phyloP scores from a whole-genome alignment of 108 stramenopile species.

The Chaetoceros muelleri region DNA sequence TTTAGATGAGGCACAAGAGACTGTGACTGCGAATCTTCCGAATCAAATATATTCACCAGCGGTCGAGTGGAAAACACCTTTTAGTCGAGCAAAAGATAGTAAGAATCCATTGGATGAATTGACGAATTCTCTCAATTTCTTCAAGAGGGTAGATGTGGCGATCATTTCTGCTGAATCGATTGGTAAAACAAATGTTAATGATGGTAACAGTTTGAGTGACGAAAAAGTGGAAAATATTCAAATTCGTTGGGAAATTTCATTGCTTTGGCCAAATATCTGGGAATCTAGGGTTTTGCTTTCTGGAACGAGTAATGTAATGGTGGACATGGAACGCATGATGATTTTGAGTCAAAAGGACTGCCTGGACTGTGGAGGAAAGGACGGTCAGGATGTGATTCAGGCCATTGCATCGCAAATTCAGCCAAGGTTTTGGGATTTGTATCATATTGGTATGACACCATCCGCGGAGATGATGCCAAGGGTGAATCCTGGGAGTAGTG shows the following conservation, averaged over 20 bases:
- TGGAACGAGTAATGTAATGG: constrained; percentile 35
- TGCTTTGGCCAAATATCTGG: constrained; percentile 74
- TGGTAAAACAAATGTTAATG: constrained; percentile 3
- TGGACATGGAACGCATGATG: constrained; percentile 14
- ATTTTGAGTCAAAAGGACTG: constrained; percentile 45
- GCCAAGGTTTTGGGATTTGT: constrained; percentile 80
- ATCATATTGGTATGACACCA: constrained; percentile 84
- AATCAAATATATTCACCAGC: constrained; percentile 13
- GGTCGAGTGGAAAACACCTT: constrained; percentile 45
- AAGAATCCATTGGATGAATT: constrained; percentile 42
- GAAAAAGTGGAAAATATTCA: constrained; percentile 10
- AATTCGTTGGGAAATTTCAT: constrained; percentile 60
- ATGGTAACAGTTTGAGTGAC: not conserved
- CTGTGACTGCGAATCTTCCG: constrained; percentile 3
- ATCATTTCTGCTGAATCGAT: constrained; percentile 38
- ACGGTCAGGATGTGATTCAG: constrained; percentile 22
- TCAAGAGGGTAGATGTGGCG: constrained; percentile 58
- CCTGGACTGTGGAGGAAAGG: constrained; percentile 27
- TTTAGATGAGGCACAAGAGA: constrained; percentile 1
- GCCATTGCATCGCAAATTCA: constrained; percentile 33
- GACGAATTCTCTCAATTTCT: constrained; percentile 39
- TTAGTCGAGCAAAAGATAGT: constrained; percentile 11
- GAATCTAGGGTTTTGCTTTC: constrained; percentile 53
- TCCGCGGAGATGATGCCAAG: constrained; percentile 46
- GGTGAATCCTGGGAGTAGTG: not conserved